phyloP scores from a whole-genome alignment of 23 red algal species.

The Chondrus crispus region DNA sequence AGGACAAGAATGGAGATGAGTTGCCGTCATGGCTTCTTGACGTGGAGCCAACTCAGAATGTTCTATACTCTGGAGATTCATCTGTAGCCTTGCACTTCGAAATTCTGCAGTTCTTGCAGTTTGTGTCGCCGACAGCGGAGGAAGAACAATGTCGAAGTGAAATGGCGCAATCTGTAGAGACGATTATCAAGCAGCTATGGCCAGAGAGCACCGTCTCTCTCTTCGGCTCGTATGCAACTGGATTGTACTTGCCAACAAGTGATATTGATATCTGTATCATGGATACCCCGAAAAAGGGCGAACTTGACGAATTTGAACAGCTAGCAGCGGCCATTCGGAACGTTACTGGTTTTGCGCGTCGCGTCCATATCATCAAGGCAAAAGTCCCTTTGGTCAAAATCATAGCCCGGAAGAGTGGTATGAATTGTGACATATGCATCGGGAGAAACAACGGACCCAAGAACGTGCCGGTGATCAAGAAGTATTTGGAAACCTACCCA shows the following conservation, averaged over 20 bases:
- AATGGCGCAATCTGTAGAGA: slow-evolving; percentile 38
- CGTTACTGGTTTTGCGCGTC: slow-evolving; percentile 60
- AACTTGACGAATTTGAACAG: slow-evolving; percentile 56
- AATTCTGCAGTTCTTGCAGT: slow-evolving; percentile 76
- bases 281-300: slow-evolving; percentile 53
- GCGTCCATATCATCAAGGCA: slow-evolving; percentile 68
- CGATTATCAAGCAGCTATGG: slow-evolving; percentile 67
- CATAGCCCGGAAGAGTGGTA: slow-evolving; percentile 34
- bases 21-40: slow-evolving; percentile 71
- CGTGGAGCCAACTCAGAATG: slow-evolving; percentile 38
- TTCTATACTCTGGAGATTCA: slow-evolving; percentile 41
- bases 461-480: slow-evolving; percentile 71
- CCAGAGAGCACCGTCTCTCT: slow-evolving; percentile 48
- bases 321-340: slow-evolving; percentile 70
- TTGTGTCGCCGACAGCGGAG: slow-evolving; percentile 57
- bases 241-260: slow-evolving; percentile 73
- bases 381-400: slow-evolving; percentile 90
- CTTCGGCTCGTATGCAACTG: slow-evolving; percentile 88
- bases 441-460: slow-evolving; percentile 47
- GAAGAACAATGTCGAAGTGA: slow-evolving; percentile 42
- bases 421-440: slow-evolving; percentile 93
- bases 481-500: slow-evolving; percentile 66
- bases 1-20: slow-evolving; percentile 44
- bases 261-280: slow-evolving; percentile 92
- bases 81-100: slow-evolving; percentile 78